These are phyloP conservation scores for Pythium apleroticum DNA, from an alignment of 352 stramenopile species.

Conservation along the genomic window DNA sequence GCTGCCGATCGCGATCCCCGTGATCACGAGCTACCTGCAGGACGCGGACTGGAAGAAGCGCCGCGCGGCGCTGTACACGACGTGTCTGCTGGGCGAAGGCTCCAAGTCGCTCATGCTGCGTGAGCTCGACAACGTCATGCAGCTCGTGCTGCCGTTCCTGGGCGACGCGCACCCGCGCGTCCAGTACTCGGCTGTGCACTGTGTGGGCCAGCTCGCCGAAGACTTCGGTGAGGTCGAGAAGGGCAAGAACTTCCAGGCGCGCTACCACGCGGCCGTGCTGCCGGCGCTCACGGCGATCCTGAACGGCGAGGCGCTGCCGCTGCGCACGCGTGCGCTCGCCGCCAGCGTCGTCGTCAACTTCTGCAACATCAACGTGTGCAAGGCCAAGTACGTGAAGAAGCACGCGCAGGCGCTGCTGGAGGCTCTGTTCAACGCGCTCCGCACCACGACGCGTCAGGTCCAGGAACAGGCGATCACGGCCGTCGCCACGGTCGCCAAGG, in stretches of 20 bases:
- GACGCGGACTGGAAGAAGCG: slow-evolving; percentile 71
- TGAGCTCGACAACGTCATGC: slow-evolving; percentile 75
- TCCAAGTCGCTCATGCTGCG: slow-evolving; percentile 78
- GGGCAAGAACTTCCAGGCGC: slow-evolving; percentile 87
- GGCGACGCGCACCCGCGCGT: slow-evolving; percentile 73
- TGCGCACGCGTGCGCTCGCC: slow-evolving; percentile 74
- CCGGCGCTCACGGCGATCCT: slow-evolving; percentile 69
- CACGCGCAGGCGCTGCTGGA: slow-evolving; percentile 72
- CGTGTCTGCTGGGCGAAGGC: slow-evolving; percentile 73
- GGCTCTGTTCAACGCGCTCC: slow-evolving; percentile 79
- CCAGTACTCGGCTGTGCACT: slow-evolving; percentile 83
- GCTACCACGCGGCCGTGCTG: slow-evolving; percentile 66
- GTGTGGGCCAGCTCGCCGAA: slow-evolving; percentile 78
- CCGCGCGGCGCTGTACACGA: slow-evolving; percentile 76
- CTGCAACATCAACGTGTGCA: slow-evolving; percentile 85
- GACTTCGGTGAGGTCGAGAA: slow-evolving; percentile 85
- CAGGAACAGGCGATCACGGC: slow-evolving; percentile 88
- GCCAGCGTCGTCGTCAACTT: slow-evolving; percentile 86
- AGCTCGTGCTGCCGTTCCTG: slow-evolving; percentile 66
- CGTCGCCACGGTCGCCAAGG: slow-evolving; percentile 82
- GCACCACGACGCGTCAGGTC: slow-evolving; percentile 73
- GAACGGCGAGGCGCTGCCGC: slow-evolving; percentile 51
- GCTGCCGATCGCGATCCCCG: slow-evolving; percentile 73
- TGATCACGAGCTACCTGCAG: slow-evolving; percentile 67
- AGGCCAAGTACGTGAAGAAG: slow-evolving; percentile 67